Evolutionary conservation across 2,329 filamentous ascomycete species (phyloP).

Genomic region (Rhynchosporium secalis): DNA sequence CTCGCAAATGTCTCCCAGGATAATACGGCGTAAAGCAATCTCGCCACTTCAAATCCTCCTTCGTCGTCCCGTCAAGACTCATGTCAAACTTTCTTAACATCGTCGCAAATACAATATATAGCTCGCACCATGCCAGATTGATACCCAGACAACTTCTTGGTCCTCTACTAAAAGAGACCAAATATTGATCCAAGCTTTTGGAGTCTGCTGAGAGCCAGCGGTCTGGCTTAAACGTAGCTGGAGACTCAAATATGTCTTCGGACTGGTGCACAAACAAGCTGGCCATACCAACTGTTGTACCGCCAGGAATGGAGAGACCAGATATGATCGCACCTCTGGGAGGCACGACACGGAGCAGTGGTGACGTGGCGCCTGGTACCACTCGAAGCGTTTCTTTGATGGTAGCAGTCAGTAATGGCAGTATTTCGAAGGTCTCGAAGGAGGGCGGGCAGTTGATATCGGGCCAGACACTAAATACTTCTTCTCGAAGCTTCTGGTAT

Average conservation of each 20-base stretch:
- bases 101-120: constrained; percentile 39
- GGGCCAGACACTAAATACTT: constrained; percentile 44
- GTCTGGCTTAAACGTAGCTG: constrained; percentile 28
- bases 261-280: constrained; percentile 31
- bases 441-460: constrained; percentile 37
- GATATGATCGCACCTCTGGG: constrained; percentile 60
- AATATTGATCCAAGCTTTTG: constrained; percentile 16
- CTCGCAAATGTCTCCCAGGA: constrained; percentile 29
- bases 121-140: constrained; percentile 36
- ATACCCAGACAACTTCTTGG: constrained; percentile 43
- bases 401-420: constrained; percentile 41
- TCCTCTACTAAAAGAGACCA: constrained; percentile 48
- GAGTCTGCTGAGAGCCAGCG: constrained; percentile 28
- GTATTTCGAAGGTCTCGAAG: constrained; percentile 41
- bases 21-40: constrained; percentile 35
- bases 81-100: constrained; percentile 39
- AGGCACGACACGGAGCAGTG: constrained; percentile 72
- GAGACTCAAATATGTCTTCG: constrained; percentile 30
- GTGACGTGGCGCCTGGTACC: constrained; percentile 70
- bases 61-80: constrained; percentile 35
- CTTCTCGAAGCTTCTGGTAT: constrained; percentile 41
- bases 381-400: constrained; percentile 78
- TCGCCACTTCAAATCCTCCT: constrained; percentile 37
- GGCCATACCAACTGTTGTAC: constrained; percentile 44
- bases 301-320: constrained; percentile 60